Evolutionary conservation across 768 basidiomycete genomes (phyloP).

Genomic region (Tephrocybe sp.): DNA sequence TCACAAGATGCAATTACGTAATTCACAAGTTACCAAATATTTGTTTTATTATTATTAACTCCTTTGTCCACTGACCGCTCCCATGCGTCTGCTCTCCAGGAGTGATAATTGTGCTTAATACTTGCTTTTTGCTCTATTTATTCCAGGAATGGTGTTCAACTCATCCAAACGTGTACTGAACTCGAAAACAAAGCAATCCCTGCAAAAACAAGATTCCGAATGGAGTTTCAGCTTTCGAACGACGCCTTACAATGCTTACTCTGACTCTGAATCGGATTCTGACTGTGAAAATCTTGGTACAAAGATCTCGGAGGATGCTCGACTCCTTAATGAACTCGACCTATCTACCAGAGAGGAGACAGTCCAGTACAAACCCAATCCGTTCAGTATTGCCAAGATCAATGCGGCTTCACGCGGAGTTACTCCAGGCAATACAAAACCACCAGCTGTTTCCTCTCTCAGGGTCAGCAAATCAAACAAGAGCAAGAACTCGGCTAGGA

Average conservation of each 20-base stretch:
- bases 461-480: not conserved
- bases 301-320: slow-evolving; percentile 21
- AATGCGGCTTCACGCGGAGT: slow-evolving; percentile 58
- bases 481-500: not conserved
- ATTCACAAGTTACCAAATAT: too few species aligned
- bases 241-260: slow-evolving; percentile 14
- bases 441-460: not conserved
- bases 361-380: slow-evolving; percentile 69
- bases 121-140: not conserved
- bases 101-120: too few species aligned
- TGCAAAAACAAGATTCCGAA: slow-evolving; percentile 13
- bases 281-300: slow-evolving; percentile 22
- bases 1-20: slow-evolving; percentile 7
- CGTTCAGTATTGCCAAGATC: slow-evolving; percentile 77
- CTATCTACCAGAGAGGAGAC: slow-evolving; percentile 57
- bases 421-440: not conserved
- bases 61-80: too few species aligned
- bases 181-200: too few species aligned
- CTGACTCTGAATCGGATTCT: slow-evolving; percentile 20
- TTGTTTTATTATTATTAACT: too few species aligned
- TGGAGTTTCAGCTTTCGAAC: slow-evolving; percentile 41
- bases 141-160: slow-evolving; percentile 1
- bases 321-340: slow-evolving; percentile 50
- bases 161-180: too few species aligned
- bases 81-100: too few species aligned